phyloP scores from a whole-genome alignment of 75 land plant species.

The Selaginella tamariscina region DNA sequence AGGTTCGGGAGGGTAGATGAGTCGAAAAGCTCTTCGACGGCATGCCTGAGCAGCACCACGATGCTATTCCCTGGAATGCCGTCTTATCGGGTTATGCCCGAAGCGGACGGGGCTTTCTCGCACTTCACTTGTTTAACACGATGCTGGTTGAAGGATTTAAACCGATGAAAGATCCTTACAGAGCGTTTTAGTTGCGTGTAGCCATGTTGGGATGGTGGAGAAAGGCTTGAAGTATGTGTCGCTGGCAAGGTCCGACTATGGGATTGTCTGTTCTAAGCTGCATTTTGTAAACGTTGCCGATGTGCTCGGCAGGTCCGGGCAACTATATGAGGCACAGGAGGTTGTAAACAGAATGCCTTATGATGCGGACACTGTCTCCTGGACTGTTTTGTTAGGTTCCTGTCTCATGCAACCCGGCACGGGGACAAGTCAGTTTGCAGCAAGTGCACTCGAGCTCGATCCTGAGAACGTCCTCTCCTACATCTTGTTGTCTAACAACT shows the following conservation, averaged over 20 bases:
- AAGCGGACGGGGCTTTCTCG: neutral
- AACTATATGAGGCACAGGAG: neutral
- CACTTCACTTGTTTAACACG: neutral
- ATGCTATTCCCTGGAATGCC: constrained; percentile 3
- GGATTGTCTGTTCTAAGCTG: neutral
- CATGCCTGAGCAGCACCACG: neutral
- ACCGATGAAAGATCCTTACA: neutral
- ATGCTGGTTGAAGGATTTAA: neutral
- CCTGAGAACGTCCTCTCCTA: no score
- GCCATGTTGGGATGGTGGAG: constrained; percentile 4
- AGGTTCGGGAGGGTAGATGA: neutral
- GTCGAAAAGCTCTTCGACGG: neutral
- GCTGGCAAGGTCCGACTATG: neutral
- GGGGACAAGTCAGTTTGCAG: no score
- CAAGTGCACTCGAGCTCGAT: no score
- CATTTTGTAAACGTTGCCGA: neutral
- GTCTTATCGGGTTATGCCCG: neutral
- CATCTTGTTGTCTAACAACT: no score
- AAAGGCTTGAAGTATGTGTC: neutral
- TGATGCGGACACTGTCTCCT: neutral
- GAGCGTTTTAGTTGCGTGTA: constrained; percentile 3
- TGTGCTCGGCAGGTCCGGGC: neutral
- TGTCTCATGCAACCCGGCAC: no score
- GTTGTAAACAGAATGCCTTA: neutral
- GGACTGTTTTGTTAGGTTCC: neutral